These are phyloP conservation scores for Pseudogymnoascus sp. DNA, from an alignment of 2,329 filamentous ascomycete species.

Conservation along the genomic window DNA sequence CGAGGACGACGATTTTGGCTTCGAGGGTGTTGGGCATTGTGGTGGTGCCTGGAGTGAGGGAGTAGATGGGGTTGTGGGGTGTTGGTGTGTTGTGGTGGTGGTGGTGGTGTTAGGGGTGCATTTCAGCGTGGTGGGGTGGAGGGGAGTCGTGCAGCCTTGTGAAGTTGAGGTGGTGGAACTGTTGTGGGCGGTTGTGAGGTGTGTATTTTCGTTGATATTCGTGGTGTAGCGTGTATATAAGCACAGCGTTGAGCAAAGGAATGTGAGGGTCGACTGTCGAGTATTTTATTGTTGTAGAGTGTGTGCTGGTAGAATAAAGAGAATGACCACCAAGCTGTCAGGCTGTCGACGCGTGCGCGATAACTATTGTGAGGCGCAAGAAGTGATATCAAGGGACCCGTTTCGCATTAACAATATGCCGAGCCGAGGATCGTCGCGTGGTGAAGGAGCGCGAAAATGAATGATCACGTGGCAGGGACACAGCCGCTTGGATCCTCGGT, in stretches of 20 bases:
- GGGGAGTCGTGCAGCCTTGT: not conserved
- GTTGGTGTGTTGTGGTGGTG: slow-evolving; percentile 27
- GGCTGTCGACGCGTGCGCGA: not conserved
- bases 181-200: not conserved
- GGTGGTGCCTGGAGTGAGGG: slow-evolving; percentile 31
- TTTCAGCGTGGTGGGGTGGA: not conserved
- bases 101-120: not conserved
- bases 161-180: not conserved
- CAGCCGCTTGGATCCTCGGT: not conserved
- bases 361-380: not conserved
- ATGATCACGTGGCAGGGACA: not conserved
- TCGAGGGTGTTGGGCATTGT: slow-evolving; percentile 51
- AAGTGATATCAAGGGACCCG: not conserved
- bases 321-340: too few relatives aligned
- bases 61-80: slow-evolving; percentile 25
- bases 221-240: not conserved
- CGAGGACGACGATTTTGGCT: slow-evolving; percentile 74
- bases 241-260: not conserved
- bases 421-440: not conserved
- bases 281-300: too few relatives aligned
- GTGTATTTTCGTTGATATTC: not conserved
- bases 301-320: too few relatives aligned
- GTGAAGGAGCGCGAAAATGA: not conserved
- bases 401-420: not conserved
- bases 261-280: not conserved